Evolutionary conservation across 495 filamentous ascomycete species (phyloP), one percentile per base, ranked within the genome.

Genomic region (Acidomyces sp.): DNA sequence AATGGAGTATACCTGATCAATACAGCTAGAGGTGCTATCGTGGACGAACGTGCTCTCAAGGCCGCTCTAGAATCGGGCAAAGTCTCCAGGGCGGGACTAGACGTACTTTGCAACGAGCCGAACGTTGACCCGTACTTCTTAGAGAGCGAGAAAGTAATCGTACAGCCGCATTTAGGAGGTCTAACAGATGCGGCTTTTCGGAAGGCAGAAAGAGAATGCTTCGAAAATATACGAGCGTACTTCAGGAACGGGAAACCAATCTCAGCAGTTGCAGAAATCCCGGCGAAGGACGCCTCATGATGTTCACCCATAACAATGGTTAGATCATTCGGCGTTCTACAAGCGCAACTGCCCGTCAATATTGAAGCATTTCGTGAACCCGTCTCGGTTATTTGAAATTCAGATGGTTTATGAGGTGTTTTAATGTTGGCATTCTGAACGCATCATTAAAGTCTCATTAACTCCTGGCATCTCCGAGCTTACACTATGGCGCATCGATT

Each of bases 1-100:
- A 69, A 72, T 47, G 83, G 84, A 10, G 73, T 80, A 11, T 81
- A 85, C 52, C 69, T 88, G 37, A 73, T 88, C 12, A 92, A 92
- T 55, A 87, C 85, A 2, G 83, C 84, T 4, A 72, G 84, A 4
- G 84, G 84, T 16, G 80, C 79, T 22, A 62, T 84, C 41, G 74
- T 88, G 26, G 78, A 92, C 50, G 84, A 92, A 67, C 62, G 11
- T 2, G 51, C 43, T 3, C 17, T 54, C 25, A 43, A 28, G 4
- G 12, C 4, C 26, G 51, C 51, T 1, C 27, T 52, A 22, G 34
- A 52, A 16, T 27, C 16, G 18, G 48, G 43, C 21, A 46, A 54
- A 25, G 15, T 52, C 5, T 33, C 34, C 5, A 18, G 38, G 11
- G 51, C 42, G 1, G 50, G 50, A 4, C 29, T 54, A 23, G 51